A percentile compares a stretch with the other conserved stretches of the same genome.
These are phyloP conservation scores for Xylaria sp. DNA, from an alignment of 2,329 filamentous ascomycete genomes.

Conservation along the genomic window DNA sequence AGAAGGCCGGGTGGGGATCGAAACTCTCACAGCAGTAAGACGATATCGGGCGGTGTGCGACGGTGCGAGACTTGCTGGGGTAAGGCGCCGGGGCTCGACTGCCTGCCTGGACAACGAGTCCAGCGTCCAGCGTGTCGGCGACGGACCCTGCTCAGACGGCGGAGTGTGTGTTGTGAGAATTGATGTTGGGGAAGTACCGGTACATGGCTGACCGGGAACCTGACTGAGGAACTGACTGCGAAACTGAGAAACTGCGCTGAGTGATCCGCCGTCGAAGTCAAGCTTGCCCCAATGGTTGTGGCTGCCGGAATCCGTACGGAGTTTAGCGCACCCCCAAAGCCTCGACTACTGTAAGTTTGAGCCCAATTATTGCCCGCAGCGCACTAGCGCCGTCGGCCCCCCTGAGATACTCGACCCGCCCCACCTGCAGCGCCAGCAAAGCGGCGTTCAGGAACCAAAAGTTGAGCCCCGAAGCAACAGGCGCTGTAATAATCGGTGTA, in stretches of 20 bases:
- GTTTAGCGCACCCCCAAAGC: conserved; percentile 45
- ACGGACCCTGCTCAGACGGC: conserved; percentile 21
- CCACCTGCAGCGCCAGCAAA: conserved; percentile 37
- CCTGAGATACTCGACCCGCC: conserved; percentile 6
- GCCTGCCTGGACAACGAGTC: conserved; percentile 2
- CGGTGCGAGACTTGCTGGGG: conserved; percentile 1
- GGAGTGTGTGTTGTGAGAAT: conserved; percentile 16
- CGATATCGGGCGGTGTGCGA: conserved; percentile 38
- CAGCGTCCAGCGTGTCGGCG: conserved; percentile 37
- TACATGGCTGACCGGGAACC: conserved; percentile 37
- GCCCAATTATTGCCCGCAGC: conserved; percentile 43
- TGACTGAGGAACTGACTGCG: neutral
- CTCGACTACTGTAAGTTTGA: conserved; percentile 33
- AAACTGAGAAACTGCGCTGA: neutral
- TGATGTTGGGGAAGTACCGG: conserved; percentile 51
- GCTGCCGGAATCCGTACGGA: conserved; percentile 40
- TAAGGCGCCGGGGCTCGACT: conserved; percentile 6
- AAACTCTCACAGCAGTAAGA: conserved; percentile 25
- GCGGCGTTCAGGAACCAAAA: conserved; percentile 37
- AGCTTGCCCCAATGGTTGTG: conserved; percentile 50
- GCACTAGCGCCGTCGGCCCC: conserved; percentile 31
- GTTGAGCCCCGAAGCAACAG: conserved; percentile 33
- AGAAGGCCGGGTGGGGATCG: conserved; percentile 27
- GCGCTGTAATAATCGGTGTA: conserved; percentile 24
- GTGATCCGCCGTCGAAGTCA: conserved; percentile 27